These are phyloP conservation scores for Cytospora piceicola DNA, from an alignment of 2,329 filamentous ascomycete genomes.

Conservation along the genomic window DNA sequence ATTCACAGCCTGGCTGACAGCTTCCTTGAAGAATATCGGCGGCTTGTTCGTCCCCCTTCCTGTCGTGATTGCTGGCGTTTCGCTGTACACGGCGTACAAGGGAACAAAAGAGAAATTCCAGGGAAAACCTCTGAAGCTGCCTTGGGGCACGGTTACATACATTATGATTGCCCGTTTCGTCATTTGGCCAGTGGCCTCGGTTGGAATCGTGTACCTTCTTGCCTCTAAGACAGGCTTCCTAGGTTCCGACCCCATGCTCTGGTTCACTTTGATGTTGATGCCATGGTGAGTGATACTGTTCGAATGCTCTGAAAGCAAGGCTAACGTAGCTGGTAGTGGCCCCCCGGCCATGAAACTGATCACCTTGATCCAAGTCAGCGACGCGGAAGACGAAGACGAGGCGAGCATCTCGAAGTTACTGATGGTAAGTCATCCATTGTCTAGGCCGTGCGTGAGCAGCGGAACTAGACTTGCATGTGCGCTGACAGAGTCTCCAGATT, in stretches of 20 bases:
- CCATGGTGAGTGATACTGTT: slow-evolving; percentile 34
- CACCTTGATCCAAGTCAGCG: slow-evolving; percentile 49
- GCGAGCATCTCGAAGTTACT: slow-evolving; percentile 49
- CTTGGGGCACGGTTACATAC: slow-evolving; percentile 53
- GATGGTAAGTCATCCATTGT: slow-evolving; percentile 40
- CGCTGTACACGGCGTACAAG: slow-evolving; percentile 58
- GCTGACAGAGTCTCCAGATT: slow-evolving; percentile 2
- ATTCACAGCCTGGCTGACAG: slow-evolving; percentile 69
- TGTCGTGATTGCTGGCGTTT: slow-evolving; percentile 69
- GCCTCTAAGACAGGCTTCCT: slow-evolving; percentile 57
- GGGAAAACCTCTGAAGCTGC: slow-evolving; percentile 44
- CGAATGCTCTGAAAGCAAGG: background rate
- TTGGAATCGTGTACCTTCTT: slow-evolving; percentile 58
- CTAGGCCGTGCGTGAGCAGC: slow-evolving; percentile 7
- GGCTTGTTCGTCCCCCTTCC: slow-evolving; percentile 67
- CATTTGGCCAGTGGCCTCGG: slow-evolving; percentile 61
- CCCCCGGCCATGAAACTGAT: slow-evolving; percentile 54
- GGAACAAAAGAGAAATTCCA: slow-evolving; percentile 42
- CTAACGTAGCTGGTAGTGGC: slow-evolving; percentile 36
- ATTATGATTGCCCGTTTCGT: slow-evolving; percentile 62
- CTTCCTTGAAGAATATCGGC: slow-evolving; percentile 64
- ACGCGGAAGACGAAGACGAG: slow-evolving; percentile 45
- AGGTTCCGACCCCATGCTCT: slow-evolving; percentile 63
- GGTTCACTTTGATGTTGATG: slow-evolving; percentile 61
- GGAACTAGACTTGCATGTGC: background rate